A percentile compares a stretch with the other conserved stretches of the same genome.
These are phyloP conservation scores for Sarcomyxa edulis DNA, from an alignment of 768 basidiomycete genomes.

Conservation along the genomic window DNA sequence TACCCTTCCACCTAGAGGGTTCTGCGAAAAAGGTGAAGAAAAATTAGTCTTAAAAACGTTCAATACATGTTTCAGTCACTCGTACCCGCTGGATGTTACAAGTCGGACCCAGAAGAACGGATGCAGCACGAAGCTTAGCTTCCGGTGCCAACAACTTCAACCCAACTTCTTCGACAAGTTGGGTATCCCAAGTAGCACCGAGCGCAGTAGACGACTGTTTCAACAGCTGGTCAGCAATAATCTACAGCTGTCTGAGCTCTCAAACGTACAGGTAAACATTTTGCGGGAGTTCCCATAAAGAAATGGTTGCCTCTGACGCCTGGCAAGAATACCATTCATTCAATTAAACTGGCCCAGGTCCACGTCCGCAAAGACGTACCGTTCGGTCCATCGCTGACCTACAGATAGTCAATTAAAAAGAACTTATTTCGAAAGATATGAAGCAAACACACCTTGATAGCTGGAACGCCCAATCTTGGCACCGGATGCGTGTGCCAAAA, in stretches of 20 bases:
- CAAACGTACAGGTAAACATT: conserved; percentile 60
- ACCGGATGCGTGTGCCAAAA: conserved; percentile 73
- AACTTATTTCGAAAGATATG: not conserved
- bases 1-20: conserved; percentile 67
- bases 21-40: conserved; percentile 29
- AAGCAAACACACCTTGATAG: conserved; percentile 50
- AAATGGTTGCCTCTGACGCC: conserved; percentile 61
- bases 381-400: conserved; percentile 81
- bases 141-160: conserved; percentile 63
- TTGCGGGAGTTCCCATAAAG: conserved; percentile 78
- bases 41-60: conserved; percentile 1
- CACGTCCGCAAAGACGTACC: conserved; percentile 27
- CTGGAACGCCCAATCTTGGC: conserved; percentile 63
- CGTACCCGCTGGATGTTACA: conserved; percentile 82
- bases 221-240: not conserved
- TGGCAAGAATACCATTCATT: not conserved
- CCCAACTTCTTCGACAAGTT: conserved; percentile 59
- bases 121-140: conserved; percentile 65
- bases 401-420: not conserved
- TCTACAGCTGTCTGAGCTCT: not conserved
- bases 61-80: conserved; percentile 11
- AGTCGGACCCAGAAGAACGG: conserved; percentile 72
- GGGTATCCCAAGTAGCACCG: conserved; percentile 68
- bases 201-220: conserved; percentile 61
- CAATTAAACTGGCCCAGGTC: not conserved